Base-by-base conservation (phyloP, 202 grass and related monocot genomes). In the Setaria italica region DNA sequence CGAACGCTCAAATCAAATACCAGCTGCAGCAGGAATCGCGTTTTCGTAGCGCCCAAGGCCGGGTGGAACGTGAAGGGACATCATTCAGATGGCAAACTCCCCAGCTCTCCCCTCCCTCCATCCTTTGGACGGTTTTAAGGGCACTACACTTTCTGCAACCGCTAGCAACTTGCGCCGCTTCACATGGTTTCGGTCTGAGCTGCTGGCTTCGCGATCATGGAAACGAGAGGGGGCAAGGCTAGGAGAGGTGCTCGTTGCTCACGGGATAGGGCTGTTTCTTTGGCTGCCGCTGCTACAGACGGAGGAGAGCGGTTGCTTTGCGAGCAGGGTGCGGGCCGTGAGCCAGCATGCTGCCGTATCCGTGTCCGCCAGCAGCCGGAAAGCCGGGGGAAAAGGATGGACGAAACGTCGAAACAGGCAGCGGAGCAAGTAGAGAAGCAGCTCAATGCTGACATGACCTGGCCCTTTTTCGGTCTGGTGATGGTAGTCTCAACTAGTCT, bases 281-380 rank as follows among this genome's bases (percentile, higher is more conserved):
- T 20, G 49, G 21, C n/a, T 6, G 12, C 20, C 0, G 67, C 39
- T 11, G 71, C 51, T 25, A 43, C 32, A 19, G 74, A 65, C 58
- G 75, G 68, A 12, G 58, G 19, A 74, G 67, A 29, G 15, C 7
- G 2, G 47, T 88, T 88, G 82, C 82, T 81, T 89, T 12, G 33
- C 32, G 3, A 69, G 33, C 77, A 85, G 82, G 87, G 49, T 11
- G 67, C 68, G 41, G 60, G 74, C 35, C 87, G 87, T 88, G 87
- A 79, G 43, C 21, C 25, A 25, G 25, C 25, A 43, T 0, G 14
- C 1, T 15, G 14, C 71, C 30, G 70, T 34, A 17, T 49, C 47
- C 8, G 73, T 19, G 7, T 8, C 51, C 9, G 9, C 50, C 19
- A 42, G 34, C 50, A 13, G 54, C 5, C 55, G 9, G 56, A 47